Evolutionary conservation across 805 yeast species (phyloP), one percentile per base, ranked within the genome.

Genomic region (Wickerhamiella australiensis): DNA sequence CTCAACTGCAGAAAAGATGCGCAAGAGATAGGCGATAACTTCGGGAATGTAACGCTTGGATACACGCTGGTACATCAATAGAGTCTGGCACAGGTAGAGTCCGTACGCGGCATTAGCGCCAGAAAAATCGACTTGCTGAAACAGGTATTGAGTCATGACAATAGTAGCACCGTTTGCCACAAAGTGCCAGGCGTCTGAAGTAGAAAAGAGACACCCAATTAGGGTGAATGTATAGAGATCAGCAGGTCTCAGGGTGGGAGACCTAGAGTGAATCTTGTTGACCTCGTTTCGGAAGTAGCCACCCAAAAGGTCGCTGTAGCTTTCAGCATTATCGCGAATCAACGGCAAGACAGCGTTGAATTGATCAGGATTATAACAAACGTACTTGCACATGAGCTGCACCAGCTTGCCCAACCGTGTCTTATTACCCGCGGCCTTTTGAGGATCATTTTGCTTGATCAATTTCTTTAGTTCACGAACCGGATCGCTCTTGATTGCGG

Each of bases 181-280:
- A 52, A 87, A 71, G 69, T 92, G 98, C 66, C 84, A 90, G 61
- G 86, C 88, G 69, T 92, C 99, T 0, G 98, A 92, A 0, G 96
- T 86, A 0, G 98, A 88, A 61, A 83, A 92, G 3, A 87, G 62
- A 49, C 74, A 70, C 5, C 96, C 96, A 51, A 88, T 71, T 4
- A 86, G 58, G 0, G 79, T 71, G 59, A 81, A 84, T 52, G 82
- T 76, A 5, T 85, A 65, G 52, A 86, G 65, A 60, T 87, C 95
- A 1, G 76, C 67, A 45, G 66, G 52, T 0, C 53, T 60, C 48
- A 68, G 67, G 3, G 29, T 27, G 5, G 44, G 3, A 17, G 55
- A 50, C 5, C 44, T 17, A 0, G 57, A 41, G 61, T 79, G 87
- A 20, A 80, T 69, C n/a, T 68, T 69, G 33, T 60, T 63, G 18